A percentile compares a stretch with the other conserved stretches of the same genome.
phyloP scores from a whole-genome alignment of 169 alveolate species.

The Eimeria sp. region DNA sequence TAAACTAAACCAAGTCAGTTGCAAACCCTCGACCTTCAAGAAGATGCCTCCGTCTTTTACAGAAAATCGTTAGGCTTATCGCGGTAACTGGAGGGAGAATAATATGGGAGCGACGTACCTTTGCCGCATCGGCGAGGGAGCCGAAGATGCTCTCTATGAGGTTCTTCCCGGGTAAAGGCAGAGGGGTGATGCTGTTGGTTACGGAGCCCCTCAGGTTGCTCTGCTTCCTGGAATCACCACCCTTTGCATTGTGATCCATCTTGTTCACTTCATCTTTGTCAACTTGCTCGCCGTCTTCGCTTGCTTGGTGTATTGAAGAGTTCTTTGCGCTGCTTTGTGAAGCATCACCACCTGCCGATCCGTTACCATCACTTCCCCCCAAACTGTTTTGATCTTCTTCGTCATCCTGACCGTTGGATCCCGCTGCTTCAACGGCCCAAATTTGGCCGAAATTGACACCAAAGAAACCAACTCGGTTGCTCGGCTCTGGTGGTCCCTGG shows the following conservation, averaged over 20 bases:
- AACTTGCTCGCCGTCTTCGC: not conserved
- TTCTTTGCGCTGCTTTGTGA: not conserved
- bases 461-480: not conserved
- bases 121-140: not conserved
- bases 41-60: not conserved
- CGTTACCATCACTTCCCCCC: constrained; percentile 17
- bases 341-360: not conserved
- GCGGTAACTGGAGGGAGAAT: not conserved
- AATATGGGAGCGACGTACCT: not conserved
- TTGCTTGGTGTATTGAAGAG: not conserved
- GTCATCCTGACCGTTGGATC: not conserved
- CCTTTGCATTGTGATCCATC: not conserved
- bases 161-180: not conserved
- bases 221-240: not conserved
- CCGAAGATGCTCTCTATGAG: not conserved
- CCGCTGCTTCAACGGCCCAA: constrained; percentile 25
- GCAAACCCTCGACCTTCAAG: not conserved
- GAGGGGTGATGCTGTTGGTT: not conserved
- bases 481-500: not conserved
- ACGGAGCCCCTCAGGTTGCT: constrained; percentile 17
- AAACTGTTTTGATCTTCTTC: not conserved
- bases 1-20: no score
- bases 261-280: not conserved
- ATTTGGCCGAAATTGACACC: not conserved
- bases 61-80: not conserved